Evolutionary conservation across 2,329 filamentous ascomycete genomes (phyloP).

Genomic region (Colletotrichum sp.): DNA sequence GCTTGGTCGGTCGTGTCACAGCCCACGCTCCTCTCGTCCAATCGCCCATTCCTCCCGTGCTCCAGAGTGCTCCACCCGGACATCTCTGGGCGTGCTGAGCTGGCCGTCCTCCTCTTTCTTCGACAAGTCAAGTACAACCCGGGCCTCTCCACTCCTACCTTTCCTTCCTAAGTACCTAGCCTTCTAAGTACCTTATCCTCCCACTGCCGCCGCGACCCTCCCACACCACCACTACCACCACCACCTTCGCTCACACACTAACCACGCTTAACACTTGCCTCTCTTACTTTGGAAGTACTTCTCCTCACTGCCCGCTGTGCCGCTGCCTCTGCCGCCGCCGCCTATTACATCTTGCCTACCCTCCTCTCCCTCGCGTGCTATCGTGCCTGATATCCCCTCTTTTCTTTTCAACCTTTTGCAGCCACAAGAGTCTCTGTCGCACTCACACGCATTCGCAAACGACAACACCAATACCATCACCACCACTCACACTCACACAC

Average conservation of each 20-base stretch:
- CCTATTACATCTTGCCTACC: slow-evolving; percentile 21
- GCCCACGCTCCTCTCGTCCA: slow-evolving; percentile 33
- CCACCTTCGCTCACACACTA: neutral
- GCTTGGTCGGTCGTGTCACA: slow-evolving; percentile 31
- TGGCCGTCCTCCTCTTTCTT: slow-evolving; percentile 19
- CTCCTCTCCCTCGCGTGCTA: slow-evolving; percentile 21
- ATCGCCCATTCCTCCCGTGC: slow-evolving; percentile 30
- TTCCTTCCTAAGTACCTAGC: neutral
- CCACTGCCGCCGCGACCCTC: slow-evolving; percentile 11
- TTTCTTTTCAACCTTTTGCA: slow-evolving; percentile 19
- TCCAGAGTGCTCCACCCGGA: slow-evolving; percentile 20
- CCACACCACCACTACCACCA: neutral
- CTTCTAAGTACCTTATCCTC: slow-evolving; percentile 6
- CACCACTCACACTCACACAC: neutral
- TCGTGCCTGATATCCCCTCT: slow-evolving; percentile 21
- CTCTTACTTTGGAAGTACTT: neutral
- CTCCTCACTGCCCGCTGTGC: neutral
- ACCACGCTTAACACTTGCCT: neutral
- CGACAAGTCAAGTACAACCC: slow-evolving; percentile 8
- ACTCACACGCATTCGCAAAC: neutral
- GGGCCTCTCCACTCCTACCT: slow-evolving; percentile 14
- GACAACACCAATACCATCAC: neutral
- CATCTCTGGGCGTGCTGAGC: slow-evolving; percentile 23
- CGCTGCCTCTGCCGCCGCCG: neutral
- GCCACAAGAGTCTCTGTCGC: neutral